Evolutionary conservation across 2,329 filamentous ascomycete genomes (phyloP).

Genomic region (Coniochaeta hoffmannii): DNA sequence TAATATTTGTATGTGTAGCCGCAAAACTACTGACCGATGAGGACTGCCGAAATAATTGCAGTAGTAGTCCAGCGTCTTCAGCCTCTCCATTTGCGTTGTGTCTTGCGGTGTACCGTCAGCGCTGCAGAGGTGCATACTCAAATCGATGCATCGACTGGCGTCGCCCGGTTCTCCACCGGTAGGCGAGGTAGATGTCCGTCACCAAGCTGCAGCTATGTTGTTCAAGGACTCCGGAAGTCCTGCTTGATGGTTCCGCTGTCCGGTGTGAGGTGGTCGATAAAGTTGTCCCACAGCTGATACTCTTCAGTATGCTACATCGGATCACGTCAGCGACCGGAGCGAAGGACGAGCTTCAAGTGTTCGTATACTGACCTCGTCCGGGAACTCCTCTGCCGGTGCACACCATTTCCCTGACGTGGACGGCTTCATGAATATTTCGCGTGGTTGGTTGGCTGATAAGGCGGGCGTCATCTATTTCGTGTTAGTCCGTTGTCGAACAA

Average conservation of each 20-base stretch:
- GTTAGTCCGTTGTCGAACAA: background rate
- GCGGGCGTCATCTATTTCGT: background rate
- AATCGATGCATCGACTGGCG: too few relatives aligned
- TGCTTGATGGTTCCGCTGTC: background rate
- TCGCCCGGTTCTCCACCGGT: too few relatives aligned
- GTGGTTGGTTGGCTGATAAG: background rate
- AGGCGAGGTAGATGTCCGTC: too few relatives aligned
- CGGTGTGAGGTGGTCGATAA: background rate
- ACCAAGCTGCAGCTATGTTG: background rate
- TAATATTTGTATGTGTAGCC: too few relatives aligned
- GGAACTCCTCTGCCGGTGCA: background rate
- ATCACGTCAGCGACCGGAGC: background rate
- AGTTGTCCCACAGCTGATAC: background rate
- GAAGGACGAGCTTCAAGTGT: background rate
- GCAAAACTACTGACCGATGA: too few relatives aligned
- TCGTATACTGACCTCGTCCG: background rate
- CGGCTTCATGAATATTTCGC: background rate
- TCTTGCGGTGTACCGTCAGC: too few relatives aligned
- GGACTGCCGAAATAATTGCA: too few relatives aligned
- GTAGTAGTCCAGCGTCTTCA: too few relatives aligned
- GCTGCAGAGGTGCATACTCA: too few relatives aligned
- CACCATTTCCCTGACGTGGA: background rate
- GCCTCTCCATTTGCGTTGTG: too few relatives aligned
- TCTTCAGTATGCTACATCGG: background rate
- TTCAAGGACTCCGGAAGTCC: background rate